A percentile compares a stretch with the other conserved stretches of the same genome.
phyloP scores from a whole-genome alignment of 192 early-diverging fungal species.

The Podila epicladia region DNA sequence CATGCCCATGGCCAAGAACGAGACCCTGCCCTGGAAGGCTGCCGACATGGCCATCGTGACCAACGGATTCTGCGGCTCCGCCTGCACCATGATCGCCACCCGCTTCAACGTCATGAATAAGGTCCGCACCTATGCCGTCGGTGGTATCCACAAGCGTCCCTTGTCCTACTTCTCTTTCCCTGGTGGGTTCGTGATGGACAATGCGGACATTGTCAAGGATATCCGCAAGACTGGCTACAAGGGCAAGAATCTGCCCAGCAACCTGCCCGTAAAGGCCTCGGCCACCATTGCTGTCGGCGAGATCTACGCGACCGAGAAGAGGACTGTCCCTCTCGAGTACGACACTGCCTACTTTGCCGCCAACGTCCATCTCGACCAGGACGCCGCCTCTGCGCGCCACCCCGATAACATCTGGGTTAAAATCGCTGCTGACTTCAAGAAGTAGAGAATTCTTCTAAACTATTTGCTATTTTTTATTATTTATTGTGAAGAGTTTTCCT shows the following conservation, averaged over 20 bases:
- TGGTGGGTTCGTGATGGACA: constrained; percentile 52
- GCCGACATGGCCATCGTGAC: constrained; percentile 49
- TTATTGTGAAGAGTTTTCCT: background rate
- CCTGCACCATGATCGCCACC: constrained; percentile 47
- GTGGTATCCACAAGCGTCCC: constrained; percentile 34
- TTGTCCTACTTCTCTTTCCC: constrained; percentile 51
- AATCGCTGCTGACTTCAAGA: constrained; percentile 33
- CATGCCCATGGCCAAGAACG: constrained; percentile 41
- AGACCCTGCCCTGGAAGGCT: constrained; percentile 47
- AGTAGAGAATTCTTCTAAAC: constrained; percentile 9
- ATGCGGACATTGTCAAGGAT: constrained; percentile 19
- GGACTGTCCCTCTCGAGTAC: constrained; percentile 37
- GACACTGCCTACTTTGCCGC: constrained; percentile 35
- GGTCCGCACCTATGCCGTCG: constrained; percentile 48
- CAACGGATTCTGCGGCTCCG: constrained; percentile 53
- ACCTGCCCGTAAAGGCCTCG: constrained; percentile 9
- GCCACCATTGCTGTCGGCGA: constrained; percentile 26
- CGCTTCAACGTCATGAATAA: constrained; percentile 44
- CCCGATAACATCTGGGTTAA: constrained; percentile 41
- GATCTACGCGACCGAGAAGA: constrained; percentile 44
- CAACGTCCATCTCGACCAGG: constrained; percentile 35
- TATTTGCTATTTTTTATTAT: background rate
- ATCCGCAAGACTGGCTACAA: constrained; percentile 18
- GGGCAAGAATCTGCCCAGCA: constrained; percentile 7
- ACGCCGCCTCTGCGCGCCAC: constrained; percentile 25